Percentiles rank a stretch among this genome's conserved stretches.
phyloP scores from a whole-genome alignment of 2,329 filamentous ascomycete genomes.

The Trichophyton benhamiae region DNA sequence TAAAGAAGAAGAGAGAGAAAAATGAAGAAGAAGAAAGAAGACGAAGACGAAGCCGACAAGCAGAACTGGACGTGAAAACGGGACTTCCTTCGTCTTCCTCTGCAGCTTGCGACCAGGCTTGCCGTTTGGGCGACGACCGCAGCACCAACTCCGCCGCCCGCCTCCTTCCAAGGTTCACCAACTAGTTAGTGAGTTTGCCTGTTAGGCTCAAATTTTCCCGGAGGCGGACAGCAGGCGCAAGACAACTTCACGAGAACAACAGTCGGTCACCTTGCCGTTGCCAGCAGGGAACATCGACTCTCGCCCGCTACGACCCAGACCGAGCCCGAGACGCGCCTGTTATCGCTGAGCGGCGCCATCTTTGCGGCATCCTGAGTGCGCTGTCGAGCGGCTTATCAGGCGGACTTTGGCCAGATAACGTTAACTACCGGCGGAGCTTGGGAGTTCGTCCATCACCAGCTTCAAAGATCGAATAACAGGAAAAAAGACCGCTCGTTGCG shows the following conservation, averaged over 20 bases:
- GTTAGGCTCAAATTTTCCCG: not conserved
- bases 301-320: not conserved
- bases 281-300: not conserved
- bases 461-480: not conserved
- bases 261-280: not conserved
- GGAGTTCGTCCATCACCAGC: not conserved
- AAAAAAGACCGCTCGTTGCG: slow-evolving; percentile 13
- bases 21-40: not conserved
- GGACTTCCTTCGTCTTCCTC: not conserved
- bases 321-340: not conserved
- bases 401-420: not conserved
- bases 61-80: no score
- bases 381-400: not conserved
- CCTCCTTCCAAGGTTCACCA: slow-evolving; percentile 1
- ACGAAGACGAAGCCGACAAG: not conserved
- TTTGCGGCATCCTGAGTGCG: not conserved
- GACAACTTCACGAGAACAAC: not conserved
- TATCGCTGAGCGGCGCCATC: not conserved
- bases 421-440: not conserved
- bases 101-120: not conserved
- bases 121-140: not conserved
- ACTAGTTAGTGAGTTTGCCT: no score
- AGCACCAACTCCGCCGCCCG: not conserved
- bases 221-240: not conserved
- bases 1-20: not conserved